Conservation (phyloP, 1,284 basidiomycete species). For the Termitomyces sp. region DNA sequence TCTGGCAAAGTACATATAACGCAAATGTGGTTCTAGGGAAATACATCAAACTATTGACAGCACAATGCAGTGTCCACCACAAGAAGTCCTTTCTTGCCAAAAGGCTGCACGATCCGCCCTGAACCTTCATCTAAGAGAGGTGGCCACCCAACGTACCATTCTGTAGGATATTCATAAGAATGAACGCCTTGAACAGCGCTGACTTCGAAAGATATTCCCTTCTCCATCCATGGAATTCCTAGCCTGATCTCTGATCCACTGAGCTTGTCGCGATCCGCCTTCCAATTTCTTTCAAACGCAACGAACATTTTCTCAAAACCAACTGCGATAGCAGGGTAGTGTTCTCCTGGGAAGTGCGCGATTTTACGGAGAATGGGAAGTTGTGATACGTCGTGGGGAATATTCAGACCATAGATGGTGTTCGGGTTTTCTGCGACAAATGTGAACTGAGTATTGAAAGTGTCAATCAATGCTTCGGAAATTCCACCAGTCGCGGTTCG, state of each 20-base stretch:
- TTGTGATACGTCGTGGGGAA: conserved; percentile 2
- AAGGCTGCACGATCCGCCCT: conserved; percentile 3
- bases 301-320: conserved; percentile 12
- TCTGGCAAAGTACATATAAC: too few species aligned
- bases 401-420: background rate
- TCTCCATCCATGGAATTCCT: conserved; percentile 1
- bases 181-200: background rate
- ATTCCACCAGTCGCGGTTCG: conserved; percentile 2
- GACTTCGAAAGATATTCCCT: background rate
- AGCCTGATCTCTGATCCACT: conserved; percentile 1
- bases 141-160: conserved; percentile 9
- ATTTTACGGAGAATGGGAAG: background rate
- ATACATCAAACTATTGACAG: background rate
- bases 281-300: conserved; percentile 4
- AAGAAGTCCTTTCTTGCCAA: conserved; percentile 6
- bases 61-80: conserved; percentile 9
- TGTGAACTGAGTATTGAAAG: background rate
- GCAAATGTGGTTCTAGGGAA: too few species aligned
- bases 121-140: conserved; percentile 9
- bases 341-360: conserved; percentile 1
- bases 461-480: background rate
- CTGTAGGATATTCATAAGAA: conserved; percentile 6
- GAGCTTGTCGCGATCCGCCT: conserved; percentile 1
- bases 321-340: conserved; percentile 4
- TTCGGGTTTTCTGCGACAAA: conserved; percentile 1